Evolutionary conservation across 192 early-diverging fungal genomes (phyloP), one percentile per base, ranked within the genome.

Genomic region (Coemansia sp.): DNA sequence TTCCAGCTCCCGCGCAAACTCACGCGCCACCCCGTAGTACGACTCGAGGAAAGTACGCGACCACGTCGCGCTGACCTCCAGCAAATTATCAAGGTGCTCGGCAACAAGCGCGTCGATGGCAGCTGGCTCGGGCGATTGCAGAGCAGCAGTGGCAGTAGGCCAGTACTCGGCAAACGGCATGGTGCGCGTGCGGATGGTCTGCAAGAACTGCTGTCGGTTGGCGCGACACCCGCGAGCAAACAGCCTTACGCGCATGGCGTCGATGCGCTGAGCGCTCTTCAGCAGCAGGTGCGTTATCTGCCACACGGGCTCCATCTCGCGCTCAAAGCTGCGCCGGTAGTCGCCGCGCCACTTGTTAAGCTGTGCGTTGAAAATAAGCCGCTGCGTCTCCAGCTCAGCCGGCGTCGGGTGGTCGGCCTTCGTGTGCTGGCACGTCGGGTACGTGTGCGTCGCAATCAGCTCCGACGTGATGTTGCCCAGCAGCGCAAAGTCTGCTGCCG

Each of bases 371-470:
- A 88, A 88, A 9, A 91, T 85, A 24, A 86, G 75, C 18, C 86
- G 82, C 59, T 89, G 88, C 36, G 84, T 72, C 42, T 92, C 91
- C 34, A 92, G 79, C 67, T 92, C 91, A 0, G 84, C 74, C 11
- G 91, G 91, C 62, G 79, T 80, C 63, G 85, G 85, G 46, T 84
- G 85, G 36, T 87, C 85, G 5, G 87, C 81, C 62, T 85, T 86
- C 3, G 80, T 86, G 73, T 92, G 91, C 65, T 88, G 72, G 70
- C 91, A 92, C 21, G 85, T 87, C 20, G 89, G 87, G 59, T 88
- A 82, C 66, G 86, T 84, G 68, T 92, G 90, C 67, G 83, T 86
- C n/a, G 87, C 84, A 9, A 88, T 83, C 43, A 88, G 80, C 61
- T 89, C 88, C 24, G 75, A 84, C 23, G 87, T 90, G 56, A 91